These are phyloP conservation scores for Pseudonitzschia delicatissima DNA, from an alignment of 108 stramenopile genomes.

Conservation along the genomic window DNA sequence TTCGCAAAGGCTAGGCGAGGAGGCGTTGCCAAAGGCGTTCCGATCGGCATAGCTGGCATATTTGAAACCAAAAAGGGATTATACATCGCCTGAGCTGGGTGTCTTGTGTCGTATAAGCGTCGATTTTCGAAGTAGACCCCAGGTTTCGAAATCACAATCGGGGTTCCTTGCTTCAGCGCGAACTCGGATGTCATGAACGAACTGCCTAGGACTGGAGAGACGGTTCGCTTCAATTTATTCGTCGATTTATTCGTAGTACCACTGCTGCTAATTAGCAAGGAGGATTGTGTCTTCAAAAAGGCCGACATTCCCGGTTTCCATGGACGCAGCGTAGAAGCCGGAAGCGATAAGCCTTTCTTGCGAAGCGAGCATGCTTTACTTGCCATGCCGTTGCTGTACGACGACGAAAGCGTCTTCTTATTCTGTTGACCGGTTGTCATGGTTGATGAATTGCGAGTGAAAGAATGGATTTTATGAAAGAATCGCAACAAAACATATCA, in stretches of 20 bases:
- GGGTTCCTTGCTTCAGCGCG: neutral
- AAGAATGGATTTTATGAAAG: too few species aligned
- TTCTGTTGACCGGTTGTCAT: too few species aligned
- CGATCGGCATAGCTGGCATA: neutral
- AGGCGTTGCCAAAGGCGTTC: neutral
- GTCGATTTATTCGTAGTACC: neutral
- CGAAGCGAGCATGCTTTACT: neutral
- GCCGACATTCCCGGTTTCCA: neutral
- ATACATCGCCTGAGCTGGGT: neutral
- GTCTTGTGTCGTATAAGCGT: neutral
- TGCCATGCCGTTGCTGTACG: neutral
- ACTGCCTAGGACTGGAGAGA: neutral
- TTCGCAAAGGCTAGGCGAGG: neutral
- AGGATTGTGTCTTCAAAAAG: neutral
- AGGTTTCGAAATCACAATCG: neutral
- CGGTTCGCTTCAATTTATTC: neutral
- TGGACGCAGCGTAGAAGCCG: too few species aligned
- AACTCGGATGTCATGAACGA: neutral
- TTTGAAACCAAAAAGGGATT: neutral
- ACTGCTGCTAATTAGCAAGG: neutral
- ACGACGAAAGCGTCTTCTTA: conserved; percentile 13
- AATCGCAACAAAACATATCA: too few species aligned
- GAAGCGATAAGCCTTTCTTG: neutral
- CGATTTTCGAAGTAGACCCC: neutral
- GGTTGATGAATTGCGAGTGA: too few species aligned